Conservation (phyloP, 2,329 filamentous ascomycete genomes). For the Aspergillus felis region DNA sequence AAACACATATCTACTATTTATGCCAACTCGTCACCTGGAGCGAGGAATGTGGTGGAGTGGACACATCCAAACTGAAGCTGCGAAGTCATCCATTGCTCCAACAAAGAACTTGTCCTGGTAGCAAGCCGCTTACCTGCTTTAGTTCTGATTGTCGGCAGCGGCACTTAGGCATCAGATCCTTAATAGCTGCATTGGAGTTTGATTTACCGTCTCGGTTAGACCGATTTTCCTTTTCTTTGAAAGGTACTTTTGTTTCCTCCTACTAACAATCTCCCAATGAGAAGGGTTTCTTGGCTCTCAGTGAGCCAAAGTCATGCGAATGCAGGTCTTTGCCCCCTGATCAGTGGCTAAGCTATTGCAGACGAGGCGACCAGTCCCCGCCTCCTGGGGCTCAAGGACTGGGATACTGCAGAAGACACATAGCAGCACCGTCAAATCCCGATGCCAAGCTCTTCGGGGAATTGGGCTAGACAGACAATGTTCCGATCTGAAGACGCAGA, state of each 20-base stretch:
- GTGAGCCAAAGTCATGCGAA: not conserved
- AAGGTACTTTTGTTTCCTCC: not conserved
- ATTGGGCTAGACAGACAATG: not conserved
- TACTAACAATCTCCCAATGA: not conserved
- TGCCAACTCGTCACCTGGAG: not conserved
- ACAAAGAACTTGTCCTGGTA: not conserved
- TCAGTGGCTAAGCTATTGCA: conserved; percentile 7
- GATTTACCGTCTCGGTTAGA: not conserved
- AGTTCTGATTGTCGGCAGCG: not conserved
- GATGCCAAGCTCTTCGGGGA: not conserved
- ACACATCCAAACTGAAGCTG: not conserved
- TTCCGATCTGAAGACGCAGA: not conserved
- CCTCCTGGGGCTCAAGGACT: conserved; percentile 12
- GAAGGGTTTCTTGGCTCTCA: not conserved
- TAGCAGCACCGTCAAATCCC: not conserved
- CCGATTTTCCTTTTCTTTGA: not conserved
- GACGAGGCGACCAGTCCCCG: conserved; percentile 20
- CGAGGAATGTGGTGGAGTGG: not conserved
- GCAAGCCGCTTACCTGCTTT: not conserved
- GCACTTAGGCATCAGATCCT: not conserved
- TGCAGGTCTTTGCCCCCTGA: not conserved
- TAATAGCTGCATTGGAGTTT: not conserved
- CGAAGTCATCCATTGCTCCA: not conserved
- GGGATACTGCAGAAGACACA: conserved; percentile 7
- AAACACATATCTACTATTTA: not conserved